A percentile compares a stretch with the other conserved stretches of the same genome.
Evolutionary conservation across 1,284 basidiomycete species (phyloP).

Genomic region (Wolfiporia cocos): DNA sequence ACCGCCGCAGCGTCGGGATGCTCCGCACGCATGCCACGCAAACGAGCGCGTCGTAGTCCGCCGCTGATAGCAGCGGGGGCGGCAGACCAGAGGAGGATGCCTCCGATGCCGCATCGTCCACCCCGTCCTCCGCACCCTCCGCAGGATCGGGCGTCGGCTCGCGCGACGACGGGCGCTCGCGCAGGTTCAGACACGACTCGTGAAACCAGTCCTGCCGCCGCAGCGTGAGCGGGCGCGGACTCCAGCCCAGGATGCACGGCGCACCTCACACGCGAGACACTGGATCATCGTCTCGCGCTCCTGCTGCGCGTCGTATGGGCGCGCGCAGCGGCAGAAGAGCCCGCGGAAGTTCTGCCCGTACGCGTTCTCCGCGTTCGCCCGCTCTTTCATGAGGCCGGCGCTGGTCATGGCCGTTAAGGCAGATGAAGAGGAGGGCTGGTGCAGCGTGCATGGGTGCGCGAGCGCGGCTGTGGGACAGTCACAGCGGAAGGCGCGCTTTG

Average conservation of each 20-base stretch:
- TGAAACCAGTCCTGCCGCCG: constrained; percentile 76
- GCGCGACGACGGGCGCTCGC: constrained; percentile 50
- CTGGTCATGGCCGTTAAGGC: too few relatives aligned
- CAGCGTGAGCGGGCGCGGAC: constrained; percentile 5
- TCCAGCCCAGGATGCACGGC: constrained; percentile 18
- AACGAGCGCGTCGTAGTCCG: constrained; percentile 66
- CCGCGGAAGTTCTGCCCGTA: constrained; percentile 66
- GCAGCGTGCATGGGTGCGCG: constrained; percentile 55
- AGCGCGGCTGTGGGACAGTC: constrained; percentile 70
- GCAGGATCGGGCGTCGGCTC: constrained; percentile 33
- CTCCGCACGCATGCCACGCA: constrained; percentile 58
- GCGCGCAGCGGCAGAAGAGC: constrained; percentile 66
- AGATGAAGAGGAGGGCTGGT: constrained; percentile 34
- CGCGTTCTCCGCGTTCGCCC: constrained; percentile 47
- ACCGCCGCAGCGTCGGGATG: constrained; percentile 46
- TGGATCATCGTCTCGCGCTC: constrained; percentile 83
- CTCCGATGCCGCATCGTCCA: constrained; percentile 48
- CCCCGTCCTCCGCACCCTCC: constrained; percentile 17
- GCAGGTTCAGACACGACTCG: constrained; percentile 76
- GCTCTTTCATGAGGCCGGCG: too few relatives aligned
- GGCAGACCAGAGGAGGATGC: constrained; percentile 59
- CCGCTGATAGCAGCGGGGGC: constrained; percentile 54
- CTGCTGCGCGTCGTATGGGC: constrained; percentile 59
- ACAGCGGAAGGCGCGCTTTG: constrained; percentile 73
- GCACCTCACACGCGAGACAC: constrained; percentile 75